phyloP scores from a whole-genome alignment of 2,329 filamentous ascomycete species.

The Atkinsonella hypoxylon region DNA sequence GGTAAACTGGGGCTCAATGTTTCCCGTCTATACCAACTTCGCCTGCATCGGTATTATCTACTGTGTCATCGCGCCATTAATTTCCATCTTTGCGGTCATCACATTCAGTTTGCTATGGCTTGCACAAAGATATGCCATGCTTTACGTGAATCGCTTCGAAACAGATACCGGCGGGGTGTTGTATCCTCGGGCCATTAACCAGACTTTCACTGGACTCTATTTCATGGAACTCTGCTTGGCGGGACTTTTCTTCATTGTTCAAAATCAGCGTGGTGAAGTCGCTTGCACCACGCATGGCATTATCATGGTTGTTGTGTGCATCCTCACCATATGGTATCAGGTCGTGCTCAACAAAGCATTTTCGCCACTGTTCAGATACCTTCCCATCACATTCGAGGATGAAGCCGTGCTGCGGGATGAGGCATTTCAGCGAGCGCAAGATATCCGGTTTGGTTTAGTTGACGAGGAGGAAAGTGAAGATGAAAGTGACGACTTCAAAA shows the following conservation, averaged over 20 bases:
- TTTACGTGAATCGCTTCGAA: constrained; percentile 84
- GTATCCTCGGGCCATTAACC: constrained; percentile 87
- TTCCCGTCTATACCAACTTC: constrained; percentile 93
- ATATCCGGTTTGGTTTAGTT: constrained; percentile 51
- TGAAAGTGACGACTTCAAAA: constrained; percentile 25
- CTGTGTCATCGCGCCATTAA: constrained; percentile 76
- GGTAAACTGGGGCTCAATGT: constrained; percentile 86
- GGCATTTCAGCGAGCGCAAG: constrained; percentile 72
- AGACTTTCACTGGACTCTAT: constrained; percentile 89
- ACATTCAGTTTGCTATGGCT: constrained; percentile 89
- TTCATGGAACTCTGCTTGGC: constrained; percentile 87
- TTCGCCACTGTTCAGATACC: constrained; percentile 70
- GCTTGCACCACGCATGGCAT: constrained; percentile 67
- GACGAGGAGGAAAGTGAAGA: constrained; percentile 41
- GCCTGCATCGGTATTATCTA: constrained; percentile 89
- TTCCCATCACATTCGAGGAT: constrained; percentile 92
- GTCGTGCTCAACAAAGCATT: constrained; percentile 73
- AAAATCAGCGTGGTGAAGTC: constrained; percentile 38
- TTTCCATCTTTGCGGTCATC: constrained; percentile 84
- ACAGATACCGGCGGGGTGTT: constrained; percentile 86
- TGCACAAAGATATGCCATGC: constrained; percentile 90
- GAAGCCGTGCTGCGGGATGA: constrained; percentile 86
- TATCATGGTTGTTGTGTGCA: constrained; percentile 65
- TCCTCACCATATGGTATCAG: constrained; percentile 68
- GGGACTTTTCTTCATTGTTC: constrained; percentile 75